Evolutionary conservation across 1,284 basidiomycete species (phyloP), one percentile per base, ranked within the genome.

Genomic region (Ustilago sp.): DNA sequence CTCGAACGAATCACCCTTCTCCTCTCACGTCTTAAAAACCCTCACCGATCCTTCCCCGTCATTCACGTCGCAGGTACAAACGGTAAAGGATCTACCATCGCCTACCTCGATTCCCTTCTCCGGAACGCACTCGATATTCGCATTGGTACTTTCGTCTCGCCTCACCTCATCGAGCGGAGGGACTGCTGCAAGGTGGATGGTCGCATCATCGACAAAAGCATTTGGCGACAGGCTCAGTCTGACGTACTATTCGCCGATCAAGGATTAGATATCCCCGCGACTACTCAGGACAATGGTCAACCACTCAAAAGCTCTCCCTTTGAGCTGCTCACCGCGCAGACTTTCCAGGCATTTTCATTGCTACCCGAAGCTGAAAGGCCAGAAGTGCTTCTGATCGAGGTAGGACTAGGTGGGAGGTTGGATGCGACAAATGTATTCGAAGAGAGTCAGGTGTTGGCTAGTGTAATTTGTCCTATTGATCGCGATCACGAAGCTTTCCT

Each of bases 31-130:
- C 88, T 98, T 2, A 61, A 60, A 11, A 77, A 79, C 4, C 91
- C 91, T 0, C 88, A 89, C 0, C 91, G 92, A 80, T 90, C 88
- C 0, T 90, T 94, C 2, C 95, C 95, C 0, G 94, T 95, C 1
- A 89, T 95, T 43, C 97, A 99, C 84, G 90, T 99, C 59, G 92
- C 94, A 4, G 96, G 97, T 0, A 99, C 97, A 0, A 99, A 99
- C 87, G 96, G 96, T 35, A 99, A 99, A 87, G 97, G 97, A 34
- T 95, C 93, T 68, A 93, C 95, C 11, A 92, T 94, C 8, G 92
- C 92, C 2, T 88, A 95, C 59, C 87, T 98, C 13, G 91, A 94
- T 4, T 93, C 92, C 19, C 91, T 94, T 74, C 87, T 98, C 15
- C 89, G 91, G 0, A 68, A 77, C 45, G 74, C 77, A 1, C 68